These are phyloP conservation scores for Phytophthora meadii DNA, from an alignment of 352 stramenopile species.

Conservation along the genomic window DNA sequence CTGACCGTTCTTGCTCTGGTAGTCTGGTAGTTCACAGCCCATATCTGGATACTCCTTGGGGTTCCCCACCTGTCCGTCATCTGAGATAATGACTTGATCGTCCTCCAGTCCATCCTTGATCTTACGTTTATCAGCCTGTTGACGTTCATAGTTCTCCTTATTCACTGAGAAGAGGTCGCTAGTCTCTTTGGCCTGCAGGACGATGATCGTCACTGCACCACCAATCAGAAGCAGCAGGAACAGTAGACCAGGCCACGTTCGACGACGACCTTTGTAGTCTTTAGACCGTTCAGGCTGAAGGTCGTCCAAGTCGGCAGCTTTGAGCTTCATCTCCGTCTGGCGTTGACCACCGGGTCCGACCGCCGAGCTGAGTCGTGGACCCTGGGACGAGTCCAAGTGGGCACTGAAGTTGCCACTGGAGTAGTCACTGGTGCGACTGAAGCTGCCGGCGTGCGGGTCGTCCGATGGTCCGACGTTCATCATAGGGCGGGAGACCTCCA, in stretches of 20 bases:
- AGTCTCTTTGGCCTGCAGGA: constrained; percentile 40
- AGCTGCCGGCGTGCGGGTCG: not conserved
- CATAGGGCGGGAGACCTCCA: constrained; percentile 29
- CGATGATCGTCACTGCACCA: constrained; percentile 48
- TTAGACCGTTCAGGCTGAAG: constrained; percentile 46
- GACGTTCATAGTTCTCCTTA: constrained; percentile 35
- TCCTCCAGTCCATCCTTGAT: constrained; percentile 52
- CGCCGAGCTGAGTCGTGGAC: constrained; percentile 19
- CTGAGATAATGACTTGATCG: constrained; percentile 47
- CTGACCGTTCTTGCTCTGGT: constrained; percentile 65
- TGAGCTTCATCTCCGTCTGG: constrained; percentile 68
- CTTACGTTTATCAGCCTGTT: constrained; percentile 33
- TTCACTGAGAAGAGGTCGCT: constrained; percentile 32
- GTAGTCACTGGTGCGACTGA: constrained; percentile 23
- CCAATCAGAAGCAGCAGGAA: constrained; percentile 52
- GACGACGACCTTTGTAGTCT: constrained; percentile 79
- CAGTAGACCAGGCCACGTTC: constrained; percentile 64
- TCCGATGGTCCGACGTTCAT: not conserved
- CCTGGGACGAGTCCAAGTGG: constrained; percentile 32
- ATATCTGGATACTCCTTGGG: constrained; percentile 58
- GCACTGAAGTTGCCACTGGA: constrained; percentile 30
- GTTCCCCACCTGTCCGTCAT: constrained; percentile 65
- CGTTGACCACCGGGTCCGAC: constrained; percentile 21
- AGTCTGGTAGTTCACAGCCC: constrained; percentile 62
- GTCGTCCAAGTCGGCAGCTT: constrained; percentile 47